Evolutionary conservation across 352 stramenopile genomes (phyloP), one percentile per base, ranked within the genome.

Genomic region (Phytopythium kandeliae): DNA sequence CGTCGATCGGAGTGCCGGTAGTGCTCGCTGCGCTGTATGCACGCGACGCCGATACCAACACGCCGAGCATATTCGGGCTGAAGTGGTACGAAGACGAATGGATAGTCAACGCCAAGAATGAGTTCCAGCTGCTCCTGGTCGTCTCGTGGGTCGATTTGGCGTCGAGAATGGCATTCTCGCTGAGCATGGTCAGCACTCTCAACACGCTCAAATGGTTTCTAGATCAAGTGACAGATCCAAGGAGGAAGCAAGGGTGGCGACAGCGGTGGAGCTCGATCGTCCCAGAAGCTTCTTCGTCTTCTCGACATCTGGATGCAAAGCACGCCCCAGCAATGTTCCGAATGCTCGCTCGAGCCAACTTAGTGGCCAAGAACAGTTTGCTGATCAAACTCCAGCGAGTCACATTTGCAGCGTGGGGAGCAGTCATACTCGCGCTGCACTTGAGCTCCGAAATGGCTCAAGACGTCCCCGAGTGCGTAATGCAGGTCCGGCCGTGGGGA

Each of bases 71-170:
- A 3, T 48, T 48, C 28, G 42, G 42, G 1, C 17, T 48, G 4
- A 67, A 71, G 30, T 85, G 71, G 71, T 80, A 68, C 40, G 55
- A 68, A 34, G 64, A 82, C 49, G 42, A 43, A 8, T 80, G 69
- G 71, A 57, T 67, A 2, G 55, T 69, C 19, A 57, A 74, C 33
- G 60, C 60, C 3, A 63, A 69, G 36, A 77, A 64, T 43, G 68
- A 82, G 22, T 72, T 82, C 43, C 60, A 66, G 37, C 55, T 85
- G 21, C 48, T 74, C n/a, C 38, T 74, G n/a, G 68, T 78, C 10
- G 43, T 34, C 11, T 75, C 65, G 0, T 67, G 63, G 51, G 58
- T 31, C 1, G 65, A 78, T 26, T 36, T 65, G 8, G 30, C 43
- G 0, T 65, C 68, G 25, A 57, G 52, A 17, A 48, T 57, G 24